Evolutionary conservation across 1,139 yeast species (phyloP).

Genomic region (Saccharomycopsis phalli): DNA sequence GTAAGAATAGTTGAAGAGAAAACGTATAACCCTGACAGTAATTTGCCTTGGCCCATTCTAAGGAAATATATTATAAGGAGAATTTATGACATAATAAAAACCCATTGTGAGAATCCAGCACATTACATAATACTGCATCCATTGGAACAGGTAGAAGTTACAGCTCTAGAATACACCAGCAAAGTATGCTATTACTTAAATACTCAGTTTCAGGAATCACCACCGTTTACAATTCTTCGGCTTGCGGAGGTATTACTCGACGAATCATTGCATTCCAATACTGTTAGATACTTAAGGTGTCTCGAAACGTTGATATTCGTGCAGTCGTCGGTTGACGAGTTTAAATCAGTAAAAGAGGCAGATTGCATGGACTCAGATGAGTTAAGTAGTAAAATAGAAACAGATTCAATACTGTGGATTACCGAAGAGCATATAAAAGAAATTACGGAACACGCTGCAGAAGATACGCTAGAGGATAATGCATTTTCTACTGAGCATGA

Average conservation of each 20-base stretch:
- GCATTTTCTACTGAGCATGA: too few relatives aligned
- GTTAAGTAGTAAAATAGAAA: slow-evolving; percentile 5
- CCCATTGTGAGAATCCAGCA: slow-evolving; percentile 2
- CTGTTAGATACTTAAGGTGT: slow-evolving; percentile 6
- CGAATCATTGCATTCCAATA: slow-evolving; percentile 4
- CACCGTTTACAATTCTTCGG: slow-evolving; percentile 18
- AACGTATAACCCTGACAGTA: slow-evolving; percentile 4
- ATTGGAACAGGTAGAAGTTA: background rate
- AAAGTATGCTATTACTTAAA: slow-evolving; percentile 10
- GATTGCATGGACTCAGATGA: background rate
- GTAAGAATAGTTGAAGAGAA: slow-evolving; percentile 3
- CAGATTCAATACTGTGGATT: slow-evolving; percentile 17
- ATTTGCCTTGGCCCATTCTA: slow-evolving; percentile 4
- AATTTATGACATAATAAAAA: slow-evolving; percentile 7
- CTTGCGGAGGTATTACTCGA: slow-evolving; percentile 9
- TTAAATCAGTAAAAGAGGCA: background rate
- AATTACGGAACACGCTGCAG: slow-evolving; percentile 1
- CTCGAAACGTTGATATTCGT: slow-evolving; percentile 13
- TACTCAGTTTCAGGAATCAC: slow-evolving; percentile 7
- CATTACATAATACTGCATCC: slow-evolving; percentile 2
- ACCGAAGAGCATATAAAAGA: slow-evolving; percentile 16
- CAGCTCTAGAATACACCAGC: background rate
- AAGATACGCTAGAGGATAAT: background rate
- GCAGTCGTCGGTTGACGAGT: slow-evolving; percentile 12
- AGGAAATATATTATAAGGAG: slow-evolving; percentile 2